Percentiles rank a stretch among this genome's conserved stretches.
phyloP scores from a whole-genome alignment of 2,329 filamentous ascomycete species.

The Diplodia seriata region DNA sequence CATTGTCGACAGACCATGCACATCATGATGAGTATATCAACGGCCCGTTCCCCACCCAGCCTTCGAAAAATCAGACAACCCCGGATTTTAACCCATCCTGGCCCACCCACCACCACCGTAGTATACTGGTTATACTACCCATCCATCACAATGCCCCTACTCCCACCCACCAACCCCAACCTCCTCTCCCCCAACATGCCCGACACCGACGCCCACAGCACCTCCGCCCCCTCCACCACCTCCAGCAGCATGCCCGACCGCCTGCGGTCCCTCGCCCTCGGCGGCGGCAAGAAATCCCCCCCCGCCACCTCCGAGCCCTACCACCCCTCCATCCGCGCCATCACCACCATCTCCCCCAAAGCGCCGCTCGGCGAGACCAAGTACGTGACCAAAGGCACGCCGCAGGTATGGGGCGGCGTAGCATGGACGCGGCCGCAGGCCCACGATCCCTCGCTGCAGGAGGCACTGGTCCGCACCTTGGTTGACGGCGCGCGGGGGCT shows the following conservation, averaged over 20 bases:
- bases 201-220: too few relatives aligned
- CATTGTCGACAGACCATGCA: too few relatives aligned
- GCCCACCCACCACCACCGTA: too few relatives aligned
- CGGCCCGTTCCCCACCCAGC: too few relatives aligned
- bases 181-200: too few relatives aligned
- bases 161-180: too few relatives aligned
- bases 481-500: neutral
- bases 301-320: neutral
- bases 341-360: neutral
- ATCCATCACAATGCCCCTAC: too few relatives aligned
- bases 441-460: neutral
- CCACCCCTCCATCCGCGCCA: neutral
- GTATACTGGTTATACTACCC: too few relatives aligned
- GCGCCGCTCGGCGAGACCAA: neutral
- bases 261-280: neutral
- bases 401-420: neutral
- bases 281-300: neutral
- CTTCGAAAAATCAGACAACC: too few relatives aligned
- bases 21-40: too few relatives aligned
- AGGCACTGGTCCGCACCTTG: neutral
- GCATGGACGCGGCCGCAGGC: neutral
- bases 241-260: neutral
- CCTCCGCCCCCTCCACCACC: neutral
- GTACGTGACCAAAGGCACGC: neutral
- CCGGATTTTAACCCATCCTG: too few relatives aligned